phyloP scores from a whole-genome alignment of 192 early-diverging fungal species.

The Dissophora ornata region DNA sequence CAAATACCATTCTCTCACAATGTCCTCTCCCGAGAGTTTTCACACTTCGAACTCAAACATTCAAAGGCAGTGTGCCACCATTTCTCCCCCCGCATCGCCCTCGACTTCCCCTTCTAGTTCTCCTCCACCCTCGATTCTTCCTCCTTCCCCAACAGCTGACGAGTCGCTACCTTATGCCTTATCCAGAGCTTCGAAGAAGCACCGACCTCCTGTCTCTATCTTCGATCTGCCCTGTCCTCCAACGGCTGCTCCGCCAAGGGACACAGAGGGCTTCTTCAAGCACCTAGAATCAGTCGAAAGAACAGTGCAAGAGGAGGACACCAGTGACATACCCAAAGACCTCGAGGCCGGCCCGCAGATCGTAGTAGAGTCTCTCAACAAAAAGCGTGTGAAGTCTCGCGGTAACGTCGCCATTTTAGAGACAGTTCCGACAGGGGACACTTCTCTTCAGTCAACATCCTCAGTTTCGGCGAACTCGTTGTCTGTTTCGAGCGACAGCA shows the following conservation, averaged over 20 bases:
- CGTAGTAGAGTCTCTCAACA: constrained; percentile 23
- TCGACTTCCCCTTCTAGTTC: too few species aligned
- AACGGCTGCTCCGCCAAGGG: not conserved
- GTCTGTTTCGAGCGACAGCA: too few species aligned
- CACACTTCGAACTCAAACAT: too few species aligned
- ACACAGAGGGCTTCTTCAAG: not conserved
- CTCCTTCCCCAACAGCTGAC: too few species aligned
- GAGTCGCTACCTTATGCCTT: too few species aligned
- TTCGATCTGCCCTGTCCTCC: constrained; percentile 6
- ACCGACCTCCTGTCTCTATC: not conserved
- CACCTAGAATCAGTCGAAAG: constrained; percentile 1
- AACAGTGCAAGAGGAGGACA: constrained; percentile 14
- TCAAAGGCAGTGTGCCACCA: too few species aligned
- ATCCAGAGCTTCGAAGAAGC: not conserved
- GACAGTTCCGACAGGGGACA: not conserved
- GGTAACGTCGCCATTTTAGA: too few species aligned
- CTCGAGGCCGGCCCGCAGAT: constrained; percentile 15
- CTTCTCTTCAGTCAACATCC: not conserved
- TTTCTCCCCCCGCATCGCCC: too few species aligned
- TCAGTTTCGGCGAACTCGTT: too few species aligned
- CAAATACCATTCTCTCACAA: too few species aligned
- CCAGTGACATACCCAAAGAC: constrained; percentile 7
- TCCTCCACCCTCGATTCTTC: too few species aligned
- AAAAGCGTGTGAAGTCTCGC: constrained; percentile 14
- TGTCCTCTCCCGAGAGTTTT: too few species aligned